A percentile compares a stretch with the other conserved stretches of the same genome.
Conservation (phyloP, 768 basidiomycete genomes). For the Kwoniella sp. region DNA sequence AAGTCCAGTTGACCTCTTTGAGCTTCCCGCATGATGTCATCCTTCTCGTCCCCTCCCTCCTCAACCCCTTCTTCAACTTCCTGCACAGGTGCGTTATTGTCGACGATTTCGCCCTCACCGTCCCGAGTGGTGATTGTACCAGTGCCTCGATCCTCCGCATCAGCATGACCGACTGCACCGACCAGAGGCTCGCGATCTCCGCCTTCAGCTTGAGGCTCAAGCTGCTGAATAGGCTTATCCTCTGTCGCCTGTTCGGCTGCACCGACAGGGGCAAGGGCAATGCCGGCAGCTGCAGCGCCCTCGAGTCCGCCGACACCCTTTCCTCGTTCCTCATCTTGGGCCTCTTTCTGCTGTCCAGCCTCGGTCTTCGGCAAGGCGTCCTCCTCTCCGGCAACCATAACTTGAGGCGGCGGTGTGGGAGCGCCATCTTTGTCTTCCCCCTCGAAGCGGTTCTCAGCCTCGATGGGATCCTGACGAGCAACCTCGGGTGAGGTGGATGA, state of each 20-base stretch:
- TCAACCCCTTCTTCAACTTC: slow-evolving; percentile 36
- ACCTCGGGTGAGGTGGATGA: slow-evolving; percentile 4
- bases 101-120: slow-evolving; percentile 31
- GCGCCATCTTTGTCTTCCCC: slow-evolving; percentile 62
- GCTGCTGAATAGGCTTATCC: slow-evolving; percentile 4
- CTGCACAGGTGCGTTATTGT: slow-evolving; percentile 17
- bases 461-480: slow-evolving; percentile 9
- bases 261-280: slow-evolving; percentile 45
- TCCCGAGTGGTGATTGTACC: slow-evolving; percentile 11
- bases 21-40: slow-evolving; percentile 34
- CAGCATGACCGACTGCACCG: slow-evolving; percentile 27
- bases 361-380: slow-evolving; percentile 48
- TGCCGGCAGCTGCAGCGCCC: slow-evolving; percentile 54
- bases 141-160: slow-evolving; percentile 18
- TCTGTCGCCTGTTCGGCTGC: slow-evolving; percentile 13
- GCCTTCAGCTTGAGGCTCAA: neutral
- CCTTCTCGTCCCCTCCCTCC: slow-evolving; percentile 39
- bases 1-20: slow-evolving; percentile 25
- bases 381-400: slow-evolving; percentile 49
- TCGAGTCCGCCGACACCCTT: slow-evolving; percentile 41
- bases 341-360: slow-evolving; percentile 33
- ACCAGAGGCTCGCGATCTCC: slow-evolving; percentile 24
- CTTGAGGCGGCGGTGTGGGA: slow-evolving; percentile 40
- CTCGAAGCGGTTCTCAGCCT: slow-evolving; percentile 38
- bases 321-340: slow-evolving; percentile 40